Evolutionary conservation across 306 rosid genomes (phyloP), one percentile per base, ranked within the genome.

Genomic region (Begonia peltatifolia): DNA sequence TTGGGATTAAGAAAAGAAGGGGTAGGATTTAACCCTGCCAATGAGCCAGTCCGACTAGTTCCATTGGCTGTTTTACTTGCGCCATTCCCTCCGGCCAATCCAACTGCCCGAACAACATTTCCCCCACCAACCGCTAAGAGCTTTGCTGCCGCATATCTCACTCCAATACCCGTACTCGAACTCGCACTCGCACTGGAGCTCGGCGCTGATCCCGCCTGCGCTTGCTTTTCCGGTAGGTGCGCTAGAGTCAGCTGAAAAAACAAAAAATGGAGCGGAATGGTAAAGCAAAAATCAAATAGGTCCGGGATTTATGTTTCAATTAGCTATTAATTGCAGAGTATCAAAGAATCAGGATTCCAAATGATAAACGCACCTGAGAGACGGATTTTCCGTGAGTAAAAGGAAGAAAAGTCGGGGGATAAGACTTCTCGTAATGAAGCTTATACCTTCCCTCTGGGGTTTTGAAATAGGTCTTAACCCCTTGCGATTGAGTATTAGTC

Each of bases 401-500:
- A 74, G 82, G 99, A 68, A 81, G 99, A 53, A 92, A 83, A 12
- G 83, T 84, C 1, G 94, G 71, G 61, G 99, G 93, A 41, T 86
- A 94, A 68, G 94, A 73, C 70, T 92, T 92, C 74, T 92, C 99
- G 71, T 75, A 92, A 63, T 79, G 96, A 64, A 92, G 96, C 78
- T 92, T 92, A 62, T 86, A 92, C 46, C 94, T 65, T 9, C 99
- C 99, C 63, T 92, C 96, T 1, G 89, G 96, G 55, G 99, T 92
- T 71, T 92, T 92, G 78, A 92, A 86, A 77, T 92, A 86, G 67
- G 93, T 83, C 61, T 92, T 92, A 22, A 92, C 77, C 4, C 88
- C 94, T 12, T 87, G 84, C 10, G 87, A 62, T 65, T 79, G 99
- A 1, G 88, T 58, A 14, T 57, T 71, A 3, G 52, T 15, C 44